These are phyloP conservation scores for Exophiala mesophila DNA, from an alignment of 2,329 filamentous ascomycete genomes.

Conservation along the genomic window DNA sequence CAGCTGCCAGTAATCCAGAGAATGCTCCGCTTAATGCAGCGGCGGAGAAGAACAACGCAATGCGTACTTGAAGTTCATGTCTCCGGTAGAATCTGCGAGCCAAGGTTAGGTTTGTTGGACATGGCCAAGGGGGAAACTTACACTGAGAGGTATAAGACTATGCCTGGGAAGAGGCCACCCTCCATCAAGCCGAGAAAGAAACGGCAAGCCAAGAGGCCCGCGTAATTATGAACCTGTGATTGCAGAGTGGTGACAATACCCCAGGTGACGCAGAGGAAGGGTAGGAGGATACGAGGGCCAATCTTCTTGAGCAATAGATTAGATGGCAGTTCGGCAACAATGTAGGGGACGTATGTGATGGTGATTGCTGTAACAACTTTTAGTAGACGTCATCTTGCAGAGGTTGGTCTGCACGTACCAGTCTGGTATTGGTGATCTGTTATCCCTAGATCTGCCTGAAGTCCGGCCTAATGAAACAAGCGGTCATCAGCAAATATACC, in stretches of 20 bases:
- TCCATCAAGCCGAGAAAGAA: constrained; percentile 43
- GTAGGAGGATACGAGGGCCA: constrained; percentile 49
- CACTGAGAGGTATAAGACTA: neutral
- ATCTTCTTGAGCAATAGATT: constrained; percentile 43
- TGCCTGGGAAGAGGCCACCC: constrained; percentile 27
- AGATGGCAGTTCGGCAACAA: constrained; percentile 29
- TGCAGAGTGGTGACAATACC: constrained; percentile 5
- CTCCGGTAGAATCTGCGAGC: constrained; percentile 58
- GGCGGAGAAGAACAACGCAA: constrained; percentile 77
- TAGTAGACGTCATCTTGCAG: neutral
- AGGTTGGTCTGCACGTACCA: neutral
- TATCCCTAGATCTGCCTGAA: neutral
- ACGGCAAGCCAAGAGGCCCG: constrained; percentile 43
- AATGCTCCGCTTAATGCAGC: constrained; percentile 78
- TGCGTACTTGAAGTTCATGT: constrained; percentile 69
- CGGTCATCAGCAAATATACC: neutral
- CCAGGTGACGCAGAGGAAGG: constrained; percentile 27
- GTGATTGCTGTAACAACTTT: constrained; percentile 49
- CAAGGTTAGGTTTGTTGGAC: neutral
- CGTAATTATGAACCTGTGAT: constrained; percentile 30
- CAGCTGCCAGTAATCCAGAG: constrained; percentile 75
- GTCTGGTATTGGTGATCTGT: constrained; percentile 4
- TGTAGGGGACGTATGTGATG: constrained; percentile 61
- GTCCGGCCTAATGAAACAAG: neutral
- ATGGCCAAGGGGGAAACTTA: neutral